phyloP scores from a whole-genome alignment of 1,139 yeast species.

The Yamadazyma atmosphaerica region DNA sequence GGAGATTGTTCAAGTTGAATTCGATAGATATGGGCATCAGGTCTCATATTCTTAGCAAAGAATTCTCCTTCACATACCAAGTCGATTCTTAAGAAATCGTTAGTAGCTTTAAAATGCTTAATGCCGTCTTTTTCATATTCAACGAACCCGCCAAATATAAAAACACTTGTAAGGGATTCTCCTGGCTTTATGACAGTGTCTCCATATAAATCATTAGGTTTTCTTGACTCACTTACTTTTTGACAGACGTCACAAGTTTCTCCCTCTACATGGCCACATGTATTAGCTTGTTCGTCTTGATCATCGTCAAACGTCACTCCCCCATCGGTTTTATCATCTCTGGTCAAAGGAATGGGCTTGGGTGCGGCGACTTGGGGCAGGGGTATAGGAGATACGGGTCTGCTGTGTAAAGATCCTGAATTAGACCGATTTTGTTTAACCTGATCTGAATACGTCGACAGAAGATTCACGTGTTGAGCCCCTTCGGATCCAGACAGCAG shows the following conservation, averaged over 20 bases:
- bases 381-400: conserved; percentile 27
- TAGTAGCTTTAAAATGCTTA: conserved; percentile 30
- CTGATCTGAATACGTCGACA: conserved; percentile 33
- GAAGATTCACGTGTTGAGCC: conserved; percentile 18
- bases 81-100: conserved; percentile 40
- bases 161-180: conserved; percentile 23
- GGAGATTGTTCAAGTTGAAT: conserved; percentile 1
- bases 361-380: conserved; percentile 9
- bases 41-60: conserved; percentile 11
- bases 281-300: conserved; percentile 1
- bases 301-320: not conserved
- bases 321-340: conserved; percentile 1
- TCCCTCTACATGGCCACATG: conserved; percentile 3
- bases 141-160: conserved; percentile 44
- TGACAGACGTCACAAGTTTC: conserved; percentile 7
- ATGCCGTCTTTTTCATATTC: conserved; percentile 18
- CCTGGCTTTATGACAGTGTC: conserved; percentile 11
- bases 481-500: conserved; percentile 12
- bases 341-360: conserved; percentile 6
- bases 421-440: conserved; percentile 36
- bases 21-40: conserved; percentile 12
- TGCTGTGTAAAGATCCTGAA: conserved; percentile 21
- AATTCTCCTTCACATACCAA: conserved; percentile 22
- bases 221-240: not conserved
- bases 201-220: conserved; percentile 15